phyloP scores from a whole-genome alignment of 768 basidiomycete species.

The Rhizopogon roseolus region DNA sequence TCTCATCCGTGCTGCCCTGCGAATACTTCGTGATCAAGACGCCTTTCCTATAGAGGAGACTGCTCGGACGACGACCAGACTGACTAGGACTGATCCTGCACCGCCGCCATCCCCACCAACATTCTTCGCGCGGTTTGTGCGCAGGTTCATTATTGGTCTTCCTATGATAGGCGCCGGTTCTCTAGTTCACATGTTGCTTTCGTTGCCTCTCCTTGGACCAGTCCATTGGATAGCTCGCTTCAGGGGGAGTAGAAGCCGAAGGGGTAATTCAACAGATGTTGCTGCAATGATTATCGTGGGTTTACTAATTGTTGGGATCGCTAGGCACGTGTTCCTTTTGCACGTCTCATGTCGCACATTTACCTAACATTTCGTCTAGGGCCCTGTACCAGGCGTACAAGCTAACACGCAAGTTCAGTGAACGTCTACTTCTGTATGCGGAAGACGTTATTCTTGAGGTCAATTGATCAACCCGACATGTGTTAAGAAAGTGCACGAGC shows the following conservation, averaged over 20 bases:
- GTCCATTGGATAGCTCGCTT: constrained; percentile 68
- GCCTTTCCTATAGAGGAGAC: constrained; percentile 26
- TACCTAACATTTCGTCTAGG: constrained; percentile 31
- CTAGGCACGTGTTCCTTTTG: constrained; percentile 43
- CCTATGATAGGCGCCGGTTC: constrained; percentile 77
- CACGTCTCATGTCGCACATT: background rate
- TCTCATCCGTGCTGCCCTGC: constrained; percentile 57
- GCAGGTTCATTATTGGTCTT: constrained; percentile 72
- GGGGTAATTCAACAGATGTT: constrained; percentile 55
- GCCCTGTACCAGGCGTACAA: constrained; percentile 68
- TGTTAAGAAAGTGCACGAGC: background rate
- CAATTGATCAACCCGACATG: constrained; percentile 27
- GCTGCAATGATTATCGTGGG: constrained; percentile 61
- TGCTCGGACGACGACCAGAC: background rate
- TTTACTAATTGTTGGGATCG: constrained; percentile 56
- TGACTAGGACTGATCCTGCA: constrained; percentile 8
- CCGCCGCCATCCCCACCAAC: constrained; percentile 33
- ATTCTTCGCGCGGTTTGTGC: constrained; percentile 51
- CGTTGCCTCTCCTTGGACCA: constrained; percentile 60
- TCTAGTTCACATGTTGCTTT: constrained; percentile 65
- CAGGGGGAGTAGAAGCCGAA: constrained; percentile 47
- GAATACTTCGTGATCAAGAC: constrained; percentile 58
- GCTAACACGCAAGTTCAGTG: constrained; percentile 54
- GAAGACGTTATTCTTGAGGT: constrained; percentile 83
- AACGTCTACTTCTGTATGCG: constrained; percentile 60